Evolutionary conservation across 352 stramenopile species (phyloP).

Genomic region (Globisporangium heterothallicum): DNA sequence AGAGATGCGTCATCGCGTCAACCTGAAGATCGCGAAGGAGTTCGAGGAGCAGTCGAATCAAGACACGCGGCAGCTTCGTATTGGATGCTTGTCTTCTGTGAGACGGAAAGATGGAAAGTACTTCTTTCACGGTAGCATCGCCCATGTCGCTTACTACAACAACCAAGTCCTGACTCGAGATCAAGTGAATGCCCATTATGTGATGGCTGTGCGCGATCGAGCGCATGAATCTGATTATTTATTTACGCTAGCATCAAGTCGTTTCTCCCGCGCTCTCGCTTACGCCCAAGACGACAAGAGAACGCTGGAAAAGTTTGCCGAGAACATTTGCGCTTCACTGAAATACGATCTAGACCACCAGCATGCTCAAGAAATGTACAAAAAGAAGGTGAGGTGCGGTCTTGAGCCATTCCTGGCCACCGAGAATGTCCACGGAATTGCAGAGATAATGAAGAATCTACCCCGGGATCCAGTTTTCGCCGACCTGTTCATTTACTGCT

Average conservation of each 20-base stretch:
- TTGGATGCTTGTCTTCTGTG: constrained; percentile 66
- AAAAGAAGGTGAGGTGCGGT: constrained; percentile 70
- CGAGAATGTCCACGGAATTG: constrained; percentile 66
- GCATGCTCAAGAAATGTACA: constrained; percentile 65
- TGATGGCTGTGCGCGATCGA: constrained; percentile 57
- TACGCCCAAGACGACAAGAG: constrained; percentile 53
- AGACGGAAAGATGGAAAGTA: constrained; percentile 67
- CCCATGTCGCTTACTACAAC: constrained; percentile 85
- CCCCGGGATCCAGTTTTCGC: constrained; percentile 69
- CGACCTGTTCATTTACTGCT: constrained; percentile 72
- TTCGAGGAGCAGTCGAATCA: constrained; percentile 54
- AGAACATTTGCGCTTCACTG: constrained; percentile 77
- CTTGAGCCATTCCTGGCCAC: constrained; percentile 50
- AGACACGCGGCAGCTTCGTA: constrained; percentile 50
- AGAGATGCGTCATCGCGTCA: constrained; percentile 64
- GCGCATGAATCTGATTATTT: constrained; percentile 67
- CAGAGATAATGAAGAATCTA: constrained; percentile 79
- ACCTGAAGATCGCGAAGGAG: constrained; percentile 66
- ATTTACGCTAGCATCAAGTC: constrained; percentile 61
- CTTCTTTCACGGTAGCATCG: constrained; percentile 81
- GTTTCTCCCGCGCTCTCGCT: constrained; percentile 60
- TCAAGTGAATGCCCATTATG: constrained; percentile 69
- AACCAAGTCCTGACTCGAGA: constrained; percentile 48
- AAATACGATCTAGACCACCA: constrained; percentile 78
- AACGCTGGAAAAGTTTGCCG: constrained; percentile 66